These are phyloP conservation scores for Leccinellum albellum DNA, from an alignment of 768 basidiomycete genomes.

Conservation along the genomic window DNA sequence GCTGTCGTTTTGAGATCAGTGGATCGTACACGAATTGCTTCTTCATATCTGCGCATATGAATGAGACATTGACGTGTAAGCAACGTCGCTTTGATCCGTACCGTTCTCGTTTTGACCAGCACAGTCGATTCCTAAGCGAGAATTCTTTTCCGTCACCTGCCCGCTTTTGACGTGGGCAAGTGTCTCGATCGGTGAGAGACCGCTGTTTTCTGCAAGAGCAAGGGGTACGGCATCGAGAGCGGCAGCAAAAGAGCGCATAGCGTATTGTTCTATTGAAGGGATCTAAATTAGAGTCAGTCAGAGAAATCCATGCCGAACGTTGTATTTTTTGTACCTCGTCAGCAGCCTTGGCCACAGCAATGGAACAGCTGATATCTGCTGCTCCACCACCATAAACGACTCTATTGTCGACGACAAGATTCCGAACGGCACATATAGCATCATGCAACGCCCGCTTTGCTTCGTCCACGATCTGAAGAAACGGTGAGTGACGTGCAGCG, in stretches of 20 bases:
- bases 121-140: conserved; percentile 92
- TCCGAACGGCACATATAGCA: conserved; percentile 95
- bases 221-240: conserved; percentile 94
- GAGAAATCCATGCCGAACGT: not conserved
- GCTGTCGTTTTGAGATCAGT: conserved; percentile 94
- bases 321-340: conserved; percentile 62
- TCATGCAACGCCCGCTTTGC: conserved; percentile 98
- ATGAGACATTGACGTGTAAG: not conserved
- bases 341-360: conserved; percentile 91
- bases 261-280: conserved; percentile 97
- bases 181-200: conserved; percentile 93
- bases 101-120: conserved; percentile 82
- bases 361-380: conserved; percentile 92
- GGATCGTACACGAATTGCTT: conserved; percentile 96
- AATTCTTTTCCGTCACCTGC: conserved; percentile 82
- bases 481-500: not conserved
- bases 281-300: conserved; percentile 48
- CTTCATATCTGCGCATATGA: conserved; percentile 77
- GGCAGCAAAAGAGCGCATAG: conserved; percentile 97
- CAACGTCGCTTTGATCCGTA: conserved; percentile 31
- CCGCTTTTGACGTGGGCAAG: conserved; percentile 93
- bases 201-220: conserved; percentile 97
- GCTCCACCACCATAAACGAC: conserved; percentile 99
- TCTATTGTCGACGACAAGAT: conserved; percentile 90
- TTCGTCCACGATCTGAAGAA: conserved; percentile 89